Evolutionary conservation across 345 rosid genomes (phyloP).

Genomic region (Salix exigua): DNA sequence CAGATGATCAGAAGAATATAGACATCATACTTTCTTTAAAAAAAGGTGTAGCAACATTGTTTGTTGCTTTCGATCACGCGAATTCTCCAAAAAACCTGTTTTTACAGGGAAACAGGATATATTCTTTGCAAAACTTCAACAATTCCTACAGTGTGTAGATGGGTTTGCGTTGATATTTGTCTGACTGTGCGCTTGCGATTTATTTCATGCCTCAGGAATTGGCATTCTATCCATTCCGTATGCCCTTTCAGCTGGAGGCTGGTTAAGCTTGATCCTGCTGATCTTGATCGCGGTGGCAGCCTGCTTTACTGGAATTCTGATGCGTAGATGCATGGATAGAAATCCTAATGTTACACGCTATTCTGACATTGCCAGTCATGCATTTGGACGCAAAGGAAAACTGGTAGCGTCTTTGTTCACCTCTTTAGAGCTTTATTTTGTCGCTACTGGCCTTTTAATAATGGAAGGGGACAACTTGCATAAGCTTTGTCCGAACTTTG

Average conservation of each 20-base stretch:
- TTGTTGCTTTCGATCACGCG: too few species aligned
- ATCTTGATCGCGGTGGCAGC: slow-evolving; percentile 34
- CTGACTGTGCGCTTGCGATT: too few species aligned
- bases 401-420: slow-evolving; percentile 36
- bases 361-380: slow-evolving; percentile 35
- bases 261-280: slow-evolving; percentile 40
- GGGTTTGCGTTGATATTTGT: too few species aligned
- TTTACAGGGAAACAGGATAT: too few species aligned
- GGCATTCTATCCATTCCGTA: slow-evolving; percentile 47
- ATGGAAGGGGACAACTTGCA: slow-evolving; percentile 47
- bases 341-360: slow-evolving; percentile 31
- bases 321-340: slow-evolving; percentile 36
- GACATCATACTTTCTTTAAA: too few species aligned
- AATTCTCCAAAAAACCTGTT: too few species aligned
- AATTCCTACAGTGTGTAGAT: too few species aligned
- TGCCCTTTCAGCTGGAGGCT: slow-evolving; percentile 47
- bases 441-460: slow-evolving; percentile 42
- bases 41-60: too few species aligned
- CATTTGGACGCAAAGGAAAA: slow-evolving; percentile 42
- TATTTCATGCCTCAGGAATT: slow-evolving; percentile 19
- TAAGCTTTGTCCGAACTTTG: slow-evolving; percentile 35
- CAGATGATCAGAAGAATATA: too few species aligned
- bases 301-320: slow-evolving; percentile 35
- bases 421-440: slow-evolving; percentile 43
- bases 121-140: too few species aligned